phyloP scores from a whole-genome alignment of 345 rosid genomes.

The Cardamine occulta region DNA sequence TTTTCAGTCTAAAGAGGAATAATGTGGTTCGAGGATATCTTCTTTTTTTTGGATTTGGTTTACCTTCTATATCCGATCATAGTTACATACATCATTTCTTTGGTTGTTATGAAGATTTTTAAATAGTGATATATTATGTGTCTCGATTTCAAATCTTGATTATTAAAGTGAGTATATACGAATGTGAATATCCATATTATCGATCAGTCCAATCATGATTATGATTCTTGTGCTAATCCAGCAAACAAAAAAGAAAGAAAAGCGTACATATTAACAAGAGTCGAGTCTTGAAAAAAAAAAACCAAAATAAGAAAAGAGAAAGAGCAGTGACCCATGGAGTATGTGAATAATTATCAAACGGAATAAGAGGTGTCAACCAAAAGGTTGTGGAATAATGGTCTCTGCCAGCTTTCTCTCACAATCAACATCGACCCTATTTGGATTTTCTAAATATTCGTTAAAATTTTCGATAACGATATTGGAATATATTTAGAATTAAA shows the following conservation, averaged over 20 bases:
- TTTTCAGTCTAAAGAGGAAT: not conserved
- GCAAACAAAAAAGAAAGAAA: slow-evolving; percentile 31
- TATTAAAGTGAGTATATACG: not conserved
- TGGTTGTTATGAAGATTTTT: not conserved
- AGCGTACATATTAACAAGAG: slow-evolving; percentile 18
- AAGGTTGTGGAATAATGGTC: slow-evolving; percentile 50
- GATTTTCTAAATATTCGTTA: slow-evolving; percentile 35
- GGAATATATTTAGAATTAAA: not conserved
- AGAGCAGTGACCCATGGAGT: slow-evolving; percentile 43
- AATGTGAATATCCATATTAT: slow-evolving; percentile 13
- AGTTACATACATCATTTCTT: slow-evolving; percentile 17
- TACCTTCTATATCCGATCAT: not conserved
- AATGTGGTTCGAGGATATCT: not conserved
- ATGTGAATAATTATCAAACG: slow-evolving; percentile 43
- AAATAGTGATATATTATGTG: not conserved
- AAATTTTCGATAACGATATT: slow-evolving; percentile 18
- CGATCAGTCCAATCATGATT: slow-evolving; percentile 34
- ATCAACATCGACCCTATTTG: slow-evolving; percentile 41
- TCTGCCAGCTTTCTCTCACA: slow-evolving; percentile 49
- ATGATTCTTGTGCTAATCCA: slow-evolving; percentile 40
- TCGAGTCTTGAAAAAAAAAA: not conserved
- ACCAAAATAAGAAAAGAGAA: slow-evolving; percentile 20
- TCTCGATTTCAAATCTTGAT: slow-evolving; percentile 19
- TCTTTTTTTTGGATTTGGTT: not conserved
- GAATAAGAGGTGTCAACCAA: slow-evolving; percentile 50